phyloP scores from a whole-genome alignment of 2,329 filamentous ascomycete genomes.

The Alternaria arbusti region DNA sequence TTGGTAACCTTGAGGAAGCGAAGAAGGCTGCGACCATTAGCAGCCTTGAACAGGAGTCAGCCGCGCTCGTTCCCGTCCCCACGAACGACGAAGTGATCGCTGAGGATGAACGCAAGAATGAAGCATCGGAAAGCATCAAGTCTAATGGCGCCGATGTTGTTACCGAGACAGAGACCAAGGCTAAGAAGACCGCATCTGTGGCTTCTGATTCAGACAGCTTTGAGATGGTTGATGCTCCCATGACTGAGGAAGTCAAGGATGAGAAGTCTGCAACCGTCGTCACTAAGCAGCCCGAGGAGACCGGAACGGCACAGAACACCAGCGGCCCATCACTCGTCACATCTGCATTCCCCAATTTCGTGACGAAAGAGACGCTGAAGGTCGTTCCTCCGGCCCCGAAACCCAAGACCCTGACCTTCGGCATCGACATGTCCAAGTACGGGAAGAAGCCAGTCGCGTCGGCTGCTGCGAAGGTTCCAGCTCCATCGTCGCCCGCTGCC shows the following conservation, averaged over 20 bases:
- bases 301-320: not conserved
- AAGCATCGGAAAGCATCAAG: not conserved
- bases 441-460: slow-evolving; percentile 16
- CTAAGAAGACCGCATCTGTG: not conserved
- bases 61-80: not conserved
- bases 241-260: not conserved
- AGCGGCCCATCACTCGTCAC: not conserved
- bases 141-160: not conserved
- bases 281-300: not conserved
- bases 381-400: slow-evolving; percentile 21
- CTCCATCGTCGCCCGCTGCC: not conserved
- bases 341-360: slow-evolving; percentile 14
- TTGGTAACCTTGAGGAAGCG: slow-evolving; percentile 14
- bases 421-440: slow-evolving; percentile 29
- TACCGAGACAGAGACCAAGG: not conserved
- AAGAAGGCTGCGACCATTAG: slow-evolving; percentile 6
- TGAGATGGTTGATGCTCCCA: not conserved
- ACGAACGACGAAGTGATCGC: not conserved
- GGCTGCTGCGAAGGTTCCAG: not conserved
- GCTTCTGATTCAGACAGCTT: not conserved
- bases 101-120: not conserved
- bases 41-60: slow-evolving; percentile 9
- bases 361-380: slow-evolving; percentile 28
- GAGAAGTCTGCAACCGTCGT: not conserved
- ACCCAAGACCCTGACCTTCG: slow-evolving; percentile 28